Evolutionary conservation across 345 rosid genomes (phyloP).

Genomic region (Cardamine resedifolia): DNA sequence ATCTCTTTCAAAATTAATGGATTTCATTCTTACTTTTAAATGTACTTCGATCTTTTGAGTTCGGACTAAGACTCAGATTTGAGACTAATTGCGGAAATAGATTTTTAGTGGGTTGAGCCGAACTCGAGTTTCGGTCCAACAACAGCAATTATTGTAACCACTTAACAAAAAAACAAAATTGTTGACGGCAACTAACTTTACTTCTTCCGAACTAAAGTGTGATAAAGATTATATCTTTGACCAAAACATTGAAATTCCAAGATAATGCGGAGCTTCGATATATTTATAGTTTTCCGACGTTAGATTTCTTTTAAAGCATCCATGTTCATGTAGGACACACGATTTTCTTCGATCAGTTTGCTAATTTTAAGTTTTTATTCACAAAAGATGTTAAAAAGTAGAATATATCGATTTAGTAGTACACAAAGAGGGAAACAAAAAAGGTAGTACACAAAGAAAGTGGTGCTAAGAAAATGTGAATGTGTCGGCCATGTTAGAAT

Average conservation of each 20-base stretch:
- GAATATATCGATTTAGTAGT: constrained; percentile 26
- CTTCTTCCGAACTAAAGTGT: not conserved
- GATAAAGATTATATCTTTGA: not conserved
- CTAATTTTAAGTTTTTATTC: not conserved
- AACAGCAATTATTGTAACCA: not conserved
- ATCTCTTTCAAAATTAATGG: no score
- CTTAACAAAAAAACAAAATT: not conserved
- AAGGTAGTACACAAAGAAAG: constrained; percentile 25
- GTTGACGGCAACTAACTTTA: not conserved
- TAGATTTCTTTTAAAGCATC: constrained; percentile 10
- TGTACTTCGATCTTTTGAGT: no score
- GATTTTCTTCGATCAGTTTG: constrained; percentile 5
- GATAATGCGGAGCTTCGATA: not conserved
- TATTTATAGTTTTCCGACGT: constrained; percentile 1
- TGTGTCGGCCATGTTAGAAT: constrained; percentile 61
- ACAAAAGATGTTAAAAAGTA: not conserved
- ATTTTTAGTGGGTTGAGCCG: no score
- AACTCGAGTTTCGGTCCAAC: not conserved
- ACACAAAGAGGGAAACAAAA: not conserved
- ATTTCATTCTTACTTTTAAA: no score
- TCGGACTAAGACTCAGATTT: no score
- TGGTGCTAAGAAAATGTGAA: constrained; percentile 30
- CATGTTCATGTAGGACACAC: constrained; percentile 24
- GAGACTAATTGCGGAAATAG: no score
- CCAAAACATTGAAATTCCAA: not conserved